Base-by-base conservation (phyloP, 2,329 filamentous ascomycete species). In the Chaetomium sp. region DNA sequence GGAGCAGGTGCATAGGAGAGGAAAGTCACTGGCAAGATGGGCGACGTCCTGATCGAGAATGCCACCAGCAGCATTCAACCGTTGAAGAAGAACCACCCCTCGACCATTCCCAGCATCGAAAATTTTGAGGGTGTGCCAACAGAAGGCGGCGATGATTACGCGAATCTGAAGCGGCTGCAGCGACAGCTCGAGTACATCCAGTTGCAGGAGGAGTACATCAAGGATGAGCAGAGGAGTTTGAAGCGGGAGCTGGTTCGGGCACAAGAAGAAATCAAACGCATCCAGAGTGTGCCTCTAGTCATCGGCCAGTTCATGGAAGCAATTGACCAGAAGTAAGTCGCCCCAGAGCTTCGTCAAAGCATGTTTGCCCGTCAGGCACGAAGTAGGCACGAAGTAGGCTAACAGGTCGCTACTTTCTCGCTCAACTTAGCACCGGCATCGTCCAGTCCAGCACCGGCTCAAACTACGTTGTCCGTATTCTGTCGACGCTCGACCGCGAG, bases 241-340 rank as follows among this genome's bases (percentile, higher is more conserved):
- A 99, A 99, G 80, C 85, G 94, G 66, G 94, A 99, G 79, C 82
- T 99, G 51, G 92, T 99, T 54, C 86, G 94, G 65, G 94, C 94
- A 65, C 94, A 99, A 72, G 94, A 99, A 73, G 94, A 99, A 78
- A 99, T 99, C 78, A 99, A 99, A 80, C 86, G 94, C 64, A 99
- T 99, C 72, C 94, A 99, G 77, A 96, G 91, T 72, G 94, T 99
- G 53, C 94, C 94, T 34, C 77, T 99, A 60, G 94, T 99, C 61
- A 99, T 99, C 71, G 94, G 94, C 59, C 94, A 99, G 75, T 99
- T 99, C 71, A 99, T 99, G 94, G 94, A 99, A 76, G 94, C 94
- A 54, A 99, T 99, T 70, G 94, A 99, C 72, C 94, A 99, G 76
- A 99, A 96, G 90, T 95, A 80, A 47, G 44, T 65, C 66, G 65